Percentiles rank a stretch among this genome's conserved stretches.
phyloP scores from a whole-genome alignment of 2,329 filamentous ascomycete genomes.

The Penicillium sp. region DNA sequence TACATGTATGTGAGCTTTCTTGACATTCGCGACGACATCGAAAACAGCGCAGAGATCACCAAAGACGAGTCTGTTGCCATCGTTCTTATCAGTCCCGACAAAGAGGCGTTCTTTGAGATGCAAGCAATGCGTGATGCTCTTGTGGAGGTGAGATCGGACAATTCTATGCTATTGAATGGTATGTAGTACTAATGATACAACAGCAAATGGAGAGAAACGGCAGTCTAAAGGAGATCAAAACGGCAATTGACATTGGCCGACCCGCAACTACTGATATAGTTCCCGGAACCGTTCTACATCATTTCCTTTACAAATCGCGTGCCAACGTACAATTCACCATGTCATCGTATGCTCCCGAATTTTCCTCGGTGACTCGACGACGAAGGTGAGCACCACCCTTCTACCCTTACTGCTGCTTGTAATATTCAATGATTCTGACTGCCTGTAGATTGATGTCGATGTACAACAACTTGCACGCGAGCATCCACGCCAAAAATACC shows the following conservation, averaged over 20 bases:
- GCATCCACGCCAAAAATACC: conserved; percentile 78
- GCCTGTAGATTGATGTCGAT: conserved; percentile 65
- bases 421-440: not conserved
- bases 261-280: conserved; percentile 71
- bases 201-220: conserved; percentile 73
- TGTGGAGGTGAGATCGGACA: conserved; percentile 46
- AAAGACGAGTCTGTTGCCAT: conserved; percentile 77
- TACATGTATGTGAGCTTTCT: conserved; percentile 99
- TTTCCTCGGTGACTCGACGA: conserved; percentile 57
- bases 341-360: conserved; percentile 73
- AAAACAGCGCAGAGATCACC: conserved; percentile 41
- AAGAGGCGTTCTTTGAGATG: conserved; percentile 89
- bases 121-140: conserved; percentile 66
- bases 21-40: conserved; percentile 55
- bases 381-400: conserved; percentile 50
- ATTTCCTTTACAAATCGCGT: conserved; percentile 94
- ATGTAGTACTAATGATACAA: conserved; percentile 24
- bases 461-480: conserved; percentile 80
- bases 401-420: not conserved
- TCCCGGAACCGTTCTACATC: conserved; percentile 74
- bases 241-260: conserved; percentile 68
- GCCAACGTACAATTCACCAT: conserved; percentile 95
- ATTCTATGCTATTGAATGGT: not conserved
- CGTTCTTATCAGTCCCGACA: conserved; percentile 86
- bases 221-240: conserved; percentile 69